phyloP scores from a whole-genome alignment of 306 rosid genomes.

The Castanea mollissima region DNA sequence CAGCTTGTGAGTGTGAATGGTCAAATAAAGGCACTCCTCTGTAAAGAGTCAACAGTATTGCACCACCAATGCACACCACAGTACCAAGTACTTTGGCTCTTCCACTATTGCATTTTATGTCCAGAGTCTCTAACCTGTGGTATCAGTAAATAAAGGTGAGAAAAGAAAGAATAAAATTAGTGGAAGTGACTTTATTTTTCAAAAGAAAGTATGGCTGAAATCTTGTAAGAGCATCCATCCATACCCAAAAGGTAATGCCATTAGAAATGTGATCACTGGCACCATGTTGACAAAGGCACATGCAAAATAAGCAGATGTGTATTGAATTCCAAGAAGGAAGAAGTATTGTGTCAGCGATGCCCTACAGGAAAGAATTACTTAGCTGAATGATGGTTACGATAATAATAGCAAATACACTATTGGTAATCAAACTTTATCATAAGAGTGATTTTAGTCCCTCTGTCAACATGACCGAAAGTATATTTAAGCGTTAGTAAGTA shows the following conservation, averaged over 20 bases:
- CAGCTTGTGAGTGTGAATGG: slow-evolving; percentile 24
- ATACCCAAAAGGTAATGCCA: slow-evolving; percentile 89
- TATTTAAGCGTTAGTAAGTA: no score
- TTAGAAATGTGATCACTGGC: slow-evolving; percentile 69
- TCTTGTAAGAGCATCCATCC: background rate
- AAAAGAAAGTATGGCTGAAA: no score
- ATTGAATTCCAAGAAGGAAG: slow-evolving; percentile 81
- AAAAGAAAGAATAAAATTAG: background rate
- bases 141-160: background rate
- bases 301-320: slow-evolving; percentile 88
- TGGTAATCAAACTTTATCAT: no score
- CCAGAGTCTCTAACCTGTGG: slow-evolving; percentile 65
- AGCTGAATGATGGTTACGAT: background rate
- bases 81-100: slow-evolving; percentile 75
- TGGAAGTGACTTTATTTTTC: background rate
- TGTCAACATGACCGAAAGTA: no score
- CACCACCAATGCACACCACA: slow-evolving; percentile 68
- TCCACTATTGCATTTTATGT: slow-evolving; percentile 68
- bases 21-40: slow-evolving; percentile 57
- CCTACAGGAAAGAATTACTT: slow-evolving; percentile 37
- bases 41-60: slow-evolving; percentile 56
- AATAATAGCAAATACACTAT: background rate
- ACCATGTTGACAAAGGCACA: slow-evolving; percentile 84
- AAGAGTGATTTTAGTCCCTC: no score
- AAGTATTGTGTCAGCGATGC: slow-evolving; percentile 79